Percentiles rank a stretch among this genome's conserved stretches.
Evolutionary conservation across 2,329 filamentous ascomycete species (phyloP).

Genomic region (Pseudophaeomoniella oleicola): DNA sequence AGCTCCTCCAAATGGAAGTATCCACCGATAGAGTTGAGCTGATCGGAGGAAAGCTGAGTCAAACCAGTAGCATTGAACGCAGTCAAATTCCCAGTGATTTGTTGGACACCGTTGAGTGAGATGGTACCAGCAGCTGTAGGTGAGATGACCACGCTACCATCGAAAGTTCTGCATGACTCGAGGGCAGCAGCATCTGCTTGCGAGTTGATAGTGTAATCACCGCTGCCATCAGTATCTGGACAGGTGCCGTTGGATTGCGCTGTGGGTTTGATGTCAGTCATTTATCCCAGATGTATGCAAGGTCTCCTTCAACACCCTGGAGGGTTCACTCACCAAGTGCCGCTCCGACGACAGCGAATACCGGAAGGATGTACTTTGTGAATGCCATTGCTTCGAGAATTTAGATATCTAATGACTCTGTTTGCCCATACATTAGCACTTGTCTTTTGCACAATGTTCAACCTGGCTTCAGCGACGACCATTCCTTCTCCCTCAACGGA

Average conservation of each 20-base stretch:
- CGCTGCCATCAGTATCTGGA: constrained; percentile 21
- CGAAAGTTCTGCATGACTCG: constrained; percentile 50
- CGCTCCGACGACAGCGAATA: constrained; percentile 36
- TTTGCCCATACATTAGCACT: too few species aligned
- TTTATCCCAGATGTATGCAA: constrained; percentile 1
- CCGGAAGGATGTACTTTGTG: constrained; percentile 41
- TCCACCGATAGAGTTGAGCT: constrained; percentile 52
- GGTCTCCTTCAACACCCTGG: constrained; percentile 1
- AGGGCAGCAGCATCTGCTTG: constrained; percentile 49
- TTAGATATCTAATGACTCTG: constrained; percentile 4
- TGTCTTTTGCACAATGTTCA: too few species aligned
- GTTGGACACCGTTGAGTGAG: constrained; percentile 44
- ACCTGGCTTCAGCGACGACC: too few species aligned
- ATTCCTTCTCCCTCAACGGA: too few species aligned
- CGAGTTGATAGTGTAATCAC: constrained; percentile 38
- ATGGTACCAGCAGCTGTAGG: constrained; percentile 42
- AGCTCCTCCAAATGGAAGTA: constrained; percentile 56
- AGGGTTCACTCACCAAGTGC: constrained; percentile 35
- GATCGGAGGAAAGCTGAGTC: constrained; percentile 45
- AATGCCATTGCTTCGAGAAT: constrained; percentile 29
- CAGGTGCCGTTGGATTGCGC: constrained; percentile 11
- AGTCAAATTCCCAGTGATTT: constrained; percentile 43
- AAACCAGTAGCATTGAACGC: constrained; percentile 44
- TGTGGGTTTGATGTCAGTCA: constrained; percentile 5
- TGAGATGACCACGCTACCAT: constrained; percentile 53